Percentiles rank a stretch among this genome's conserved stretches.
These are phyloP conservation scores for Alternaria burnsii DNA, from an alignment of 2,329 filamentous ascomycete genomes.

Conservation along the genomic window DNA sequence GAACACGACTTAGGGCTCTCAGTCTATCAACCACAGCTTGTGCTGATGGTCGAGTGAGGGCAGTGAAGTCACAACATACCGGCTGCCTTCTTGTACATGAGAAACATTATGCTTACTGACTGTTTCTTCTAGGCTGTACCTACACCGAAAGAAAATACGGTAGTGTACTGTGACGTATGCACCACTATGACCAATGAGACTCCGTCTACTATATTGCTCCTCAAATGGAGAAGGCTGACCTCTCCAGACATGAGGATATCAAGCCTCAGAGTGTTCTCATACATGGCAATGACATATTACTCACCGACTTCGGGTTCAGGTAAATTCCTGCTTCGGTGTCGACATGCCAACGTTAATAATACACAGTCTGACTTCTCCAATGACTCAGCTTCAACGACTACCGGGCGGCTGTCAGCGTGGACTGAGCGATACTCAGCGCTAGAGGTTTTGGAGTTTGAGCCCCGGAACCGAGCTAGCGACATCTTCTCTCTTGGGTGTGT, in stretches of 20 bases:
- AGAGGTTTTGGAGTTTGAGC: neutral
- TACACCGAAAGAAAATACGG: neutral
- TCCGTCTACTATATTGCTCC: no score
- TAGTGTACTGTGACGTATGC: neutral
- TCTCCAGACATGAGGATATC: neutral
- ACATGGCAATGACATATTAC: neutral
- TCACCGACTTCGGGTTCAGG: neutral
- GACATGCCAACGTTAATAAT: neutral
- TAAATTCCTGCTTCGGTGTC: neutral
- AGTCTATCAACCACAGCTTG: neutral
- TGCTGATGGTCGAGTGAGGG: neutral
- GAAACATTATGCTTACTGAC: neutral
- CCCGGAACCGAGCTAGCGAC: neutral
- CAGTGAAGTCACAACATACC: neutral
- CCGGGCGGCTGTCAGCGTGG: neutral
- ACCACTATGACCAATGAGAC: no score
- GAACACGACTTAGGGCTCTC: neutral
- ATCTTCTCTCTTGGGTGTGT: constrained; percentile 4
- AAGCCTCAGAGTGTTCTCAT: neutral
- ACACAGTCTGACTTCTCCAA: neutral
- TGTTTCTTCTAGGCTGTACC: neutral
- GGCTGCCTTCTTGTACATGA: neutral
- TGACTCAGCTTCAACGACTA: neutral
- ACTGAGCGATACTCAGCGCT: no score
- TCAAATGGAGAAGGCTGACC: neutral